phyloP scores from a whole-genome alignment of 768 basidiomycete species.

The Calocera cornea region DNA sequence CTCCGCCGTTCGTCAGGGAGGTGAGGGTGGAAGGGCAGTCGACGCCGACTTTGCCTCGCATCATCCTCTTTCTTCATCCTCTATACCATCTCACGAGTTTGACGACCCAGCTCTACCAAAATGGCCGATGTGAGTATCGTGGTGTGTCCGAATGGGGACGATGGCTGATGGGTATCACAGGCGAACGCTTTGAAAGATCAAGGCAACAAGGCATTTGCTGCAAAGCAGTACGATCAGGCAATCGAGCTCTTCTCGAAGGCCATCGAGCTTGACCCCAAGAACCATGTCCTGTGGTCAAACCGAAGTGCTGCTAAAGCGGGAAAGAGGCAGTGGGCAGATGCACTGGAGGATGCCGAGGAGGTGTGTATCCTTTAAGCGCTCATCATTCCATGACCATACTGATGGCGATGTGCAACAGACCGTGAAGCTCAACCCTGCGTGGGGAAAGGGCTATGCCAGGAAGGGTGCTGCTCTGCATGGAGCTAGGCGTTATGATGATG shows the following conservation, averaged over 20 bases:
- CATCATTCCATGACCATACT: not conserved
- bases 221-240: slow-evolving; percentile 82
- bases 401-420: not conserved
- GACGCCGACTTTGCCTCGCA: not conserved
- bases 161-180: slow-evolving; percentile 17
- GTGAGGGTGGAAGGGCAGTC: not conserved
- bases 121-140: not conserved
- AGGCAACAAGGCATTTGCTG: slow-evolving; percentile 91
- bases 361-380: slow-evolving; percentile 31
- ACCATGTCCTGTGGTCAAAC: slow-evolving; percentile 87
- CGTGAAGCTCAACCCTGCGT: slow-evolving; percentile 59
- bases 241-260: slow-evolving; percentile 73
- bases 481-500: slow-evolving; percentile 59
- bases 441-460: slow-evolving; percentile 82
- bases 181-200: slow-evolving; percentile 65
- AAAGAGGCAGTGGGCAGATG: slow-evolving; percentile 59
- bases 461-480: slow-evolving; percentile 92
- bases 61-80: not conserved
- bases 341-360: slow-evolving; percentile 82
- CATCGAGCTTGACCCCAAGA: slow-evolving; percentile 65
- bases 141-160: not conserved
- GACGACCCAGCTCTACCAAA: not conserved
- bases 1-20: not conserved
- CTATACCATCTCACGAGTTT: not conserved
- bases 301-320: slow-evolving; percentile 84